Conservation (phyloP, 2,329 filamentous ascomycete genomes). For the Talaromyces marneffei region DNA sequence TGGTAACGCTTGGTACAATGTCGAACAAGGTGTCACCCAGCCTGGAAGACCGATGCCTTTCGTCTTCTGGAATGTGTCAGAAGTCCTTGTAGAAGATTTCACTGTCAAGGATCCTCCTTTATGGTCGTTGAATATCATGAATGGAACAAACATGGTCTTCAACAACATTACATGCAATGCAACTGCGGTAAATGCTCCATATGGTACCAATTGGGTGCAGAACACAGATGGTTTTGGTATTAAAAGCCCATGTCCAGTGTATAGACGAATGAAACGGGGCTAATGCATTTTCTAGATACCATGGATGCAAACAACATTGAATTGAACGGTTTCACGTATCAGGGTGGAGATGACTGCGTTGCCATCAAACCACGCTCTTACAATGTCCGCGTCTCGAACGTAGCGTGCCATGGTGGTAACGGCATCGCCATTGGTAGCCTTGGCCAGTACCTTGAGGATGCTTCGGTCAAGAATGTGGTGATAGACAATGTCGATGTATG, state of each 20-base stretch:
- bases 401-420: constrained; percentile 51
- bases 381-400: constrained; percentile 51
- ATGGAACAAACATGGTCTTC: constrained; percentile 49
- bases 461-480: constrained; percentile 45
- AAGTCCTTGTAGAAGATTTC: constrained; percentile 51
- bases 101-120: constrained; percentile 47
- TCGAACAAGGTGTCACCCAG: constrained; percentile 42
- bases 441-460: constrained; percentile 53
- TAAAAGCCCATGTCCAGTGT: neutral
- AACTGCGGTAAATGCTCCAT: constrained; percentile 46
- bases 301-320: constrained; percentile 50
- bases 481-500: constrained; percentile 40
- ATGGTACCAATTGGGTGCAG: constrained; percentile 52
- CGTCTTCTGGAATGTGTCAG: constrained; percentile 53
- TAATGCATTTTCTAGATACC: constrained; percentile 34
- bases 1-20: constrained; percentile 51
- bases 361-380: constrained; percentile 58
- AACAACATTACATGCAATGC: constrained; percentile 49
- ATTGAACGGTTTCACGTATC: constrained; percentile 48
- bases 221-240: constrained; percentile 52
- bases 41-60: constrained; percentile 54
- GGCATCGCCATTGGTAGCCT: constrained; percentile 48
- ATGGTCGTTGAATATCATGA: constrained; percentile 55
- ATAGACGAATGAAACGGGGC: neutral
- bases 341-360: constrained; percentile 58